Conservation (phyloP, 2,329 filamentous ascomycete genomes). For the Macrophomina tecta region DNA sequence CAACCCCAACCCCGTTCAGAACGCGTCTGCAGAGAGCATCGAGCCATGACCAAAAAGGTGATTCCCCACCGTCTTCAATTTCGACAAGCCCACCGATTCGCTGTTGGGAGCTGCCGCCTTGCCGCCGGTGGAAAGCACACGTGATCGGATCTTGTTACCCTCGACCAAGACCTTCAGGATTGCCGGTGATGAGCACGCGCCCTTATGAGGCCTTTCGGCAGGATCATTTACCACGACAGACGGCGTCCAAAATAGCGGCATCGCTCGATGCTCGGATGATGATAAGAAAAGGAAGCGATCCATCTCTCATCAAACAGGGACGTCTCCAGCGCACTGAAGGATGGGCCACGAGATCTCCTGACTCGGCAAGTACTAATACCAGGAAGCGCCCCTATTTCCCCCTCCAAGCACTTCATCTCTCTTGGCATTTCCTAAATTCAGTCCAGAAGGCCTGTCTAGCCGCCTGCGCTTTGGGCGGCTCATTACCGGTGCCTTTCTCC, state of each 20-base stretch:
- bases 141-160: conserved; percentile 3
- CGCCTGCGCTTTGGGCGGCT: conserved; percentile 1
- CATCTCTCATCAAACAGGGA: background rate
- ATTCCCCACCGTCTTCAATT: background rate
- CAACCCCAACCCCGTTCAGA: background rate
- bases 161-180: background rate
- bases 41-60: background rate
- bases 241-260: background rate
- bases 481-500: conserved; percentile 2
- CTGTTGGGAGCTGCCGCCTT: background rate
- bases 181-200: conserved; percentile 1
- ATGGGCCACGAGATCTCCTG: conserved; percentile 4
- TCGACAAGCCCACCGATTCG: background rate
- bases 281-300: conserved; percentile 10
- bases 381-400: conserved; percentile 17
- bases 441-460: conserved; percentile 7
- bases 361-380: conserved; percentile 7
- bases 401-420: conserved; percentile 8
- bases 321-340: conserved; percentile 1
- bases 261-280: conserved; percentile 17
- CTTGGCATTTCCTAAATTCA: conserved; percentile 4
- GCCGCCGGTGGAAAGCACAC: background rate
- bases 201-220: background rate
- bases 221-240: conserved; percentile 17
- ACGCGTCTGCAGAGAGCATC: background rate